Percentiles rank a stretch among this genome's conserved stretches.
Evolutionary conservation across 1,284 basidiomycete species (phyloP).

Genomic region (Hemileia vastatrix): DNA sequence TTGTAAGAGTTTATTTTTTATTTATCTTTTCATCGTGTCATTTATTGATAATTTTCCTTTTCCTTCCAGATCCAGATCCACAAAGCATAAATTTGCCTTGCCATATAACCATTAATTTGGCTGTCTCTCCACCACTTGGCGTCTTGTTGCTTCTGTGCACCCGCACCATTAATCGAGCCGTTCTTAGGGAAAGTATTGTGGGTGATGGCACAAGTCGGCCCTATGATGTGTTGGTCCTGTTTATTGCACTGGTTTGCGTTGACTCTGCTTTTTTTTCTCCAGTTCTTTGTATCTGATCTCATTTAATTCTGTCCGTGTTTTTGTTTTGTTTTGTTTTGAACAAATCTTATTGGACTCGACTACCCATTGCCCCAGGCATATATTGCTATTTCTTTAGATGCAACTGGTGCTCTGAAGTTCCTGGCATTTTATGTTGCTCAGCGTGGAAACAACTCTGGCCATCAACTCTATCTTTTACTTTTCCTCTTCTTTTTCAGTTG

Average conservation of each 20-base stretch:
- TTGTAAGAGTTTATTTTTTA: neutral
- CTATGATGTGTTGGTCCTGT: constrained; percentile 84
- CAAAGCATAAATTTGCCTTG: neutral
- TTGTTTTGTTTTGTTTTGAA: neutral
- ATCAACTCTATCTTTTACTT: constrained; percentile 63
- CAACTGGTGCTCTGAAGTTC: constrained; percentile 74
- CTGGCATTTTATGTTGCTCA: constrained; percentile 79
- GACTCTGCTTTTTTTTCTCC: too few relatives aligned
- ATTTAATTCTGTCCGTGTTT: neutral
- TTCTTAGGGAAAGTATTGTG: constrained; percentile 58
- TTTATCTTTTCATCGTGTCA: neutral
- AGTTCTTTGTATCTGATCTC: neutral
- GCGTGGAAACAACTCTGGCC: constrained; percentile 57
- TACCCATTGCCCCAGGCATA: constrained; percentile 53
- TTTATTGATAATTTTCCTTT: neutral
- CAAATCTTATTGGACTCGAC: neutral
- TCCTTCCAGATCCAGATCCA: neutral
- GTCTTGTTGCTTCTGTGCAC: constrained; percentile 68
- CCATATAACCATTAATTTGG: constrained; percentile 4
- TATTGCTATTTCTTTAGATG: constrained; percentile 83
- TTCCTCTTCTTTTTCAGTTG: constrained; percentile 68
- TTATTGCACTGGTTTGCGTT: constrained; percentile 57
- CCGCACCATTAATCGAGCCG: constrained; percentile 58
- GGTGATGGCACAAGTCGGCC: constrained; percentile 64
- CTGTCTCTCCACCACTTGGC: constrained; percentile 57